These are phyloP conservation scores for Quercus phellos DNA, from an alignment of 331 rosid genomes.

Conservation along the genomic window DNA sequence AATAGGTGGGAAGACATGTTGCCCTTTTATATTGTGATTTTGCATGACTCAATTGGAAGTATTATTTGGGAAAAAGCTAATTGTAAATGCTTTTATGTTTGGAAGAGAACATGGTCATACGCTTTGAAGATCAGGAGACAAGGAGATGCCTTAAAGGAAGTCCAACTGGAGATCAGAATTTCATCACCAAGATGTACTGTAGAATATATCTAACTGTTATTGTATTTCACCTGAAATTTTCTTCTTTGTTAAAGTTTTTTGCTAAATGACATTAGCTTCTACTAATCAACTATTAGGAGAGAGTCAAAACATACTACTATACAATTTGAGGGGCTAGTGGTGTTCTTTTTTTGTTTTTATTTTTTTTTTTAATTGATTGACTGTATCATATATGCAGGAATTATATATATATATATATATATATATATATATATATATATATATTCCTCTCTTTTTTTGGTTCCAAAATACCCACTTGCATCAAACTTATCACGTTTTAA, in stretches of 20 bases:
- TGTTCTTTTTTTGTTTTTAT: no score
- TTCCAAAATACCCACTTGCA: no score
- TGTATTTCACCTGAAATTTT: neutral
- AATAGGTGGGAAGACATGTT: no score
- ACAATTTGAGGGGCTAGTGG: no score
- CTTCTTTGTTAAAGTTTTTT: neutral
- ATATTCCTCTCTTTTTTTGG: no score
- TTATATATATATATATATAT: no score
- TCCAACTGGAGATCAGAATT: constrained; percentile 41
- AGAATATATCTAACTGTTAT: constrained; percentile 16
- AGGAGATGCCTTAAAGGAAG: constrained; percentile 81
- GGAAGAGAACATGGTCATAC: constrained; percentile 88
- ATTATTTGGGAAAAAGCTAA: constrained; percentile 23
- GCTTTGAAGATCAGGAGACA: constrained; percentile 77
- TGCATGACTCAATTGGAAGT: constrained; percentile 15
- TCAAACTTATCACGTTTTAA: no score
- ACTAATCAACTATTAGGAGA: neutral
- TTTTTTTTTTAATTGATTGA: no score
- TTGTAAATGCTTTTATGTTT: constrained; percentile 23
- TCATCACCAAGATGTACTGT: constrained; percentile 71
- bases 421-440: no score
- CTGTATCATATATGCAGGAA: no score
- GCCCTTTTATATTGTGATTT: no score
- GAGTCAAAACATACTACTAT: no score
- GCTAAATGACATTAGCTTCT: neutral